Evolutionary conservation across 2,329 filamentous ascomycete species (phyloP), one percentile per base, ranked within the genome.

Genomic region (Verticillium longisporum): DNA sequence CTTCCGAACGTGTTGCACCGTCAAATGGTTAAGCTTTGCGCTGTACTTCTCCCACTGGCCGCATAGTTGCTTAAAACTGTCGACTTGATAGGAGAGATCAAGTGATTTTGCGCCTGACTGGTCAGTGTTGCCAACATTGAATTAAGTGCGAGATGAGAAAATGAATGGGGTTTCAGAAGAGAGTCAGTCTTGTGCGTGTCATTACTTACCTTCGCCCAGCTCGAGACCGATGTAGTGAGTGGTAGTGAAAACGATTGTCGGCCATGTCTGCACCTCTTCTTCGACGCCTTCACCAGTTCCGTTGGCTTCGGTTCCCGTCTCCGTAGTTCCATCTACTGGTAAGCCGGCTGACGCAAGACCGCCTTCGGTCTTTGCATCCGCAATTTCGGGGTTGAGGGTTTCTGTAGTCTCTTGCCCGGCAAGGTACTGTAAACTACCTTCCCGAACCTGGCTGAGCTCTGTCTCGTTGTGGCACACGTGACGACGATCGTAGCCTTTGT

Each of bases 161-260:
- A 10, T 15, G 54, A 9, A 33, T 6, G 13, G 31, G 26, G 13
- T 32, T n/a, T 21, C 5, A 31, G 26, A 55, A n/a, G n/a, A 15
- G 54, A n/a, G 14, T 18, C 14, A 55, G 54, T n/a, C 9, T 55
- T 14, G 11, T 55, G 13, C 26, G 6, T 7, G 26, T 26, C 31
- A 55, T 34, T 14, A 78, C 84, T 72, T 82, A 92, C 91, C 88
- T 79, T 88, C 84, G 41, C 83, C 82, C 60, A 97, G 77, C 68
- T 94, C 89, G 56, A 98, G 81, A 38, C 95, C 95, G 70, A 99
- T 92, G 72, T 98, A 99, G 73, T 93, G 94, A 1, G 93, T 97
- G 31, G 92, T 92, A 0, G 94, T 98, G 72, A 91, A 96, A 33
- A 98, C 78, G 61, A 80, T 78, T 54, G 68, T 71, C 58, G 38